Evolutionary conservation across 371 early-diverging fungal genomes (phyloP).

Genomic region (Choanephora cucurbitarum): DNA sequence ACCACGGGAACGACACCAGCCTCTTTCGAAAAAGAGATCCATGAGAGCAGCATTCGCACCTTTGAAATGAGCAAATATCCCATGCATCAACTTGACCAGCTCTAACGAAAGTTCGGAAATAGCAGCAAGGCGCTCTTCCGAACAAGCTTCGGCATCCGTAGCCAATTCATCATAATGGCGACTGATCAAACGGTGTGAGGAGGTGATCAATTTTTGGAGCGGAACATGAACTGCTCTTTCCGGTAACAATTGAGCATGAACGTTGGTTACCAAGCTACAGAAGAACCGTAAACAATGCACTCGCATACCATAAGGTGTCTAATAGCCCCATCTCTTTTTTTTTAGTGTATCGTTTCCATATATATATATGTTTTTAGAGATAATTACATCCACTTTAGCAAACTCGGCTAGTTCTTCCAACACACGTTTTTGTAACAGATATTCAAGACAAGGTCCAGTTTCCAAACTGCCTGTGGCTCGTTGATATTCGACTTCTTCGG

Average conservation of each 20-base stretch:
- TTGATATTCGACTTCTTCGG: conserved; percentile 51
- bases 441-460: conserved; percentile 55
- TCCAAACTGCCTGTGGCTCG: conserved; percentile 48
- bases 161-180: conserved; percentile 51
- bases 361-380: neutral
- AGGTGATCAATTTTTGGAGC: conserved; percentile 50
- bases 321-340: no score
- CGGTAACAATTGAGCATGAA: conserved; percentile 53
- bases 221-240: conserved; percentile 59
- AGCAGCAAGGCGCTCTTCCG: conserved; percentile 49
- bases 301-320: conserved; percentile 60
- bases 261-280: conserved; percentile 49
- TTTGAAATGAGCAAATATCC: conserved; percentile 54
- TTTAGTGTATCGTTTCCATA: conserved; percentile 1
- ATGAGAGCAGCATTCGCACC: conserved; percentile 54
- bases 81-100: conserved; percentile 54
- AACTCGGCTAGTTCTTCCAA: conserved; percentile 53
- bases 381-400: conserved; percentile 53
- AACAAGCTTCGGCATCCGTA: conserved; percentile 36
- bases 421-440: conserved; percentile 47
- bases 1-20: conserved; percentile 55
- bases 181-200: conserved; percentile 49
- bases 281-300: conserved; percentile 53
- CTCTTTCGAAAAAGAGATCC: conserved; percentile 56
- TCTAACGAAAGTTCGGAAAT: conserved; percentile 50